phyloP scores from a whole-genome alignment of 768 basidiomycete genomes.

The Hysterangium stoloniferum region DNA sequence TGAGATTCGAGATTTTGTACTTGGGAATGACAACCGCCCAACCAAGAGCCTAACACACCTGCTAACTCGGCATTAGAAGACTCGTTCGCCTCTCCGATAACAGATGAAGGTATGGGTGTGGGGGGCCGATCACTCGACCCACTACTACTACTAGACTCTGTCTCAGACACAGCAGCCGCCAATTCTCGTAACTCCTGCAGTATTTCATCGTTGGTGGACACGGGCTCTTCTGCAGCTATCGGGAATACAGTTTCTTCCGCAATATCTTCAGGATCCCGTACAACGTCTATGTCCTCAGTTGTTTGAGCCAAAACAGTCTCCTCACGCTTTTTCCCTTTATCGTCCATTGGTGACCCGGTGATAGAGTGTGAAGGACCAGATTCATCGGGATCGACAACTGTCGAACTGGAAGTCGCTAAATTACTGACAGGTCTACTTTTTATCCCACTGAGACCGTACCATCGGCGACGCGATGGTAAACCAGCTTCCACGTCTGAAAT shows the following conservation, averaged over 20 bases:
- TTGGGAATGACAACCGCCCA: constrained; percentile 2
- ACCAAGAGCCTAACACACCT: constrained; percentile 8
- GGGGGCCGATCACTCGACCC: not conserved
- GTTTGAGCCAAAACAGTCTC: not conserved
- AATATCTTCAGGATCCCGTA: not conserved
- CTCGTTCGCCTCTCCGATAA: not conserved
- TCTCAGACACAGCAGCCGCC: not conserved
- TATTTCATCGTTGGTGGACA: not conserved
- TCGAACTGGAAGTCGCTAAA: not conserved
- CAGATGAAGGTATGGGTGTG: not conserved
- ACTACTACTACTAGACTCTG: not conserved
- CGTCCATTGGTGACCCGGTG: constrained; percentile 18
- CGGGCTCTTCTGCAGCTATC: not conserved
- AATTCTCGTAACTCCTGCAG: constrained; percentile 7
- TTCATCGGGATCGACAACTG: not conserved
- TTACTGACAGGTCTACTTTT: constrained; percentile 2
- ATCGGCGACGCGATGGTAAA: constrained; percentile 2
- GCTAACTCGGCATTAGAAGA: not conserved
- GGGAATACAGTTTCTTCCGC: not conserved
- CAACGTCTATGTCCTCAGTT: not conserved
- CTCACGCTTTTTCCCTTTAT: constrained; percentile 30
- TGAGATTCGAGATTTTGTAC: not conserved
- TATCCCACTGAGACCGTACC: constrained; percentile 1
- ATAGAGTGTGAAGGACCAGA: constrained; percentile 18
- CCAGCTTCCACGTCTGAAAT: not conserved